These are phyloP conservation scores for Mucor racemosus DNA, from an alignment of 371 early-diverging fungal genomes.

Conservation along the genomic window DNA sequence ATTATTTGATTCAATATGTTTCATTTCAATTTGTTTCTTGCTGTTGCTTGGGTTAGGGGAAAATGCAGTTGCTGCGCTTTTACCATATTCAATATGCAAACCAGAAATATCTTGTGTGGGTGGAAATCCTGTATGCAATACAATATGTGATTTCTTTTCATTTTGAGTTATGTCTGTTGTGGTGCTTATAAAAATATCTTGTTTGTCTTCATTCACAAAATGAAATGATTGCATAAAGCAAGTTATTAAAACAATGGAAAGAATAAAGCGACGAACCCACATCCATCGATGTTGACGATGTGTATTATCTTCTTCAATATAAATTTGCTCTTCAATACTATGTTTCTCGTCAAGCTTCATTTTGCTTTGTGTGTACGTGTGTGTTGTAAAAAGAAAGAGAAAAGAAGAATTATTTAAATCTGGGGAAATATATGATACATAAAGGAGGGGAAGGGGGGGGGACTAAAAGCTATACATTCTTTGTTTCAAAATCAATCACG, in stretches of 20 bases:
- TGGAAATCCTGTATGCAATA: constrained; percentile 48
- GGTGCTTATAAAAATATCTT: background rate
- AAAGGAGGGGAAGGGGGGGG: background rate
- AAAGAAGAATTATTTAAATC: background rate
- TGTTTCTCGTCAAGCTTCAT: constrained; percentile 13
- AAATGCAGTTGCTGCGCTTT: constrained; percentile 42
- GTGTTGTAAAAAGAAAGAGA: background rate
- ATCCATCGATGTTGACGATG: constrained; percentile 25
- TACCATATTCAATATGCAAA: constrained; percentile 15
- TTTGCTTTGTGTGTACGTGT: background rate
- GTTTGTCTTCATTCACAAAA: background rate
- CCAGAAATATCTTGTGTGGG: constrained; percentile 32
- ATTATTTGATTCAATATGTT: background rate
- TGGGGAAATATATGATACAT: background rate
- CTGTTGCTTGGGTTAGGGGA: constrained; percentile 26
- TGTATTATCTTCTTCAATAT: background rate
- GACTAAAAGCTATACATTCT: background rate
- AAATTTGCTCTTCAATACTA: constrained; percentile 16
- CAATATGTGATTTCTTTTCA: constrained; percentile 21
- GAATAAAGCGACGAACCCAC: constrained; percentile 38
- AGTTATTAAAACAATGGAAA: constrained; percentile 19
- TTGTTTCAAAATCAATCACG: constrained; percentile 7
- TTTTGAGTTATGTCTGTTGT: background rate
- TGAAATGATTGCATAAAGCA: constrained; percentile 1
- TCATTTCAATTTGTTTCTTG: constrained; percentile 11